Evolutionary conservation across 1,139 yeast genomes (phyloP).

Genomic region (Suhomyces choctaworum): DNA sequence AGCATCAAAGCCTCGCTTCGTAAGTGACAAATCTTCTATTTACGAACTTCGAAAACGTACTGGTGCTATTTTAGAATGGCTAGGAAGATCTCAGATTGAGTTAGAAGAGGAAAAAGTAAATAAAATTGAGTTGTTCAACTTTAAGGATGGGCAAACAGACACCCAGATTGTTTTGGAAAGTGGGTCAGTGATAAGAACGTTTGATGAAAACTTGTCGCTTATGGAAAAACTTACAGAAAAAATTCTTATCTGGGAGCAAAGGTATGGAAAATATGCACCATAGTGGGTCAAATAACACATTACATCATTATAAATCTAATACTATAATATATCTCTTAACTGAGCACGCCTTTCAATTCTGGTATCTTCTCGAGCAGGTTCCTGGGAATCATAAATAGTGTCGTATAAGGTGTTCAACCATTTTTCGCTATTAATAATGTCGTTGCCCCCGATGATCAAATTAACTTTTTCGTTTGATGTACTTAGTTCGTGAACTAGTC

Average conservation of each 20-base stretch:
- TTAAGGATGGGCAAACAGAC: constrained; percentile 16
- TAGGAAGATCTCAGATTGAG: constrained; percentile 81
- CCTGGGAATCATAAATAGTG: constrained; percentile 19
- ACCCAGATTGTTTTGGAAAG: constrained; percentile 33
- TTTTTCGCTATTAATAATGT: constrained; percentile 56
- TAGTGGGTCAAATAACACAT: constrained; percentile 11
- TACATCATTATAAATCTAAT: constrained; percentile 1
- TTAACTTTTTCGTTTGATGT: constrained; percentile 48
- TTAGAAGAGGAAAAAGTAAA: constrained; percentile 66
- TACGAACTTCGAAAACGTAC: constrained; percentile 85
- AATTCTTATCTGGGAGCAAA: constrained; percentile 75
- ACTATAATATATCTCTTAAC: constrained; percentile 28
- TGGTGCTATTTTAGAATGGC: constrained; percentile 86
- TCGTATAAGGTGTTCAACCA: constrained; percentile 47
- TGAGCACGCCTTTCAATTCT: constrained; percentile 20
- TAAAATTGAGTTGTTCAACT: constrained; percentile 49
- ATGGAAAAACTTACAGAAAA: constrained; percentile 73
- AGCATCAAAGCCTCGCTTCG: constrained; percentile 80
- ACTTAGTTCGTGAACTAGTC: constrained; percentile 74
- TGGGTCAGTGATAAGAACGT: constrained; percentile 39
- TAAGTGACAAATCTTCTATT: constrained; percentile 69
- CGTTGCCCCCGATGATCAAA: constrained; percentile 75
- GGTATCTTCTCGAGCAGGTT: constrained; percentile 3
- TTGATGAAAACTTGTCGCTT: constrained; percentile 57
- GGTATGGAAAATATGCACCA: constrained; percentile 59